Evolutionary conservation across 768 basidiomycete genomes (phyloP).

Genomic region (Russula sp.): DNA sequence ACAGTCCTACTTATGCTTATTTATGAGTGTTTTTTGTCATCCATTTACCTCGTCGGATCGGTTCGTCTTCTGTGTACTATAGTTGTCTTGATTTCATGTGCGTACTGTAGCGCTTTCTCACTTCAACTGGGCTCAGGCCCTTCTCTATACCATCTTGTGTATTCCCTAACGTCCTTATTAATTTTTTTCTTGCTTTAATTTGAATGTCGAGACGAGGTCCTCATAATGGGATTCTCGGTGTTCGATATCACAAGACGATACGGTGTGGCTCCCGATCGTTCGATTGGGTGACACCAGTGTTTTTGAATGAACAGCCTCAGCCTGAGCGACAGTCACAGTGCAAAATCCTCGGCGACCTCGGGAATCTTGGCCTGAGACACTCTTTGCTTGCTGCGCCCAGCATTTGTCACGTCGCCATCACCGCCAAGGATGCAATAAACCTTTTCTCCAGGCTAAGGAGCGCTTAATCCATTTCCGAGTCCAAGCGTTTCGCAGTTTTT

Average conservation of each 20-base stretch:
- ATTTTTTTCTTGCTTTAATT: background rate
- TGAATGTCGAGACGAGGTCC: background rate
- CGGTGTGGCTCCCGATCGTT: background rate
- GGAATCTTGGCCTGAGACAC: background rate
- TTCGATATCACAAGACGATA: background rate
- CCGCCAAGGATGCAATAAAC: background rate
- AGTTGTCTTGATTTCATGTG: slow-evolving; percentile 13
- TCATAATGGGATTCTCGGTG: too few relatives aligned
- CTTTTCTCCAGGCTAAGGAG: background rate
- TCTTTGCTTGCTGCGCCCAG: background rate
- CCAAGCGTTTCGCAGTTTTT: background rate
- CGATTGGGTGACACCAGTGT: too few relatives aligned
- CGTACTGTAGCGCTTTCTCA: slow-evolving; percentile 22
- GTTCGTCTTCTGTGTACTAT: slow-evolving; percentile 15
- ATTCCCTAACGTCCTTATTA: slow-evolving; percentile 12
- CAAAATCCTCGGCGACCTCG: background rate
- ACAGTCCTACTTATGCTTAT: slow-evolving; percentile 33
- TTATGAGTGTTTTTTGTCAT: slow-evolving; percentile 21
- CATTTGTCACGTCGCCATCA: background rate
- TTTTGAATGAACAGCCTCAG: too few relatives aligned
- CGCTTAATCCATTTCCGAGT: background rate
- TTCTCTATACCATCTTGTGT: slow-evolving; percentile 20
- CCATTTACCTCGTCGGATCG: background rate
- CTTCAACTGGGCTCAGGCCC: slow-evolving; percentile 2
- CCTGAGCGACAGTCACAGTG: background rate